Evolutionary conservation across 768 basidiomycete species (phyloP).

Genomic region (Amylocystis lapponica): DNA sequence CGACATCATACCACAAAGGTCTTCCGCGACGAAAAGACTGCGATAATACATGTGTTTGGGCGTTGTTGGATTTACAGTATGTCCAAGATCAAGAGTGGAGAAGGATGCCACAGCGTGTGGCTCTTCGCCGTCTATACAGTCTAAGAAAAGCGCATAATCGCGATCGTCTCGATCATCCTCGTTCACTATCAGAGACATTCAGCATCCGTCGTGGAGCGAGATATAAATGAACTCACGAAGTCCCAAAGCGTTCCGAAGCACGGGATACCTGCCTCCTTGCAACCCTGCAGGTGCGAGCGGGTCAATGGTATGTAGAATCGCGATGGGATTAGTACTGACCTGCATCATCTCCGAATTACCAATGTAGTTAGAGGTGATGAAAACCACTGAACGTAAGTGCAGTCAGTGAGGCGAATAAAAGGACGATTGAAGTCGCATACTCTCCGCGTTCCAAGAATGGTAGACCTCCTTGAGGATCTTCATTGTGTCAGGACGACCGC

Average conservation of each 20-base stretch:
- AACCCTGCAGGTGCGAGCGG: conserved; percentile 7
- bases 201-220: neutral
- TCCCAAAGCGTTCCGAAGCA: conserved; percentile 28
- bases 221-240: conserved; percentile 19
- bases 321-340: conserved; percentile 37
- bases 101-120: too few species aligned
- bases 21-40: too few species aligned
- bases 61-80: too few species aligned
- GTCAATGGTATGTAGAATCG: neutral
- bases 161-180: too few species aligned
- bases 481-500: conserved; percentile 75
- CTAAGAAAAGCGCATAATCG: too few species aligned
- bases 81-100: too few species aligned
- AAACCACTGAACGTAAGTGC: conserved; percentile 40
- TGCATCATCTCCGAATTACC: conserved; percentile 78
- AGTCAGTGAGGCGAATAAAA: neutral
- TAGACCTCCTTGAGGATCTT: conserved; percentile 68
- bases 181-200: neutral
- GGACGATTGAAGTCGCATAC: conserved; percentile 10
- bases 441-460: conserved; percentile 66
- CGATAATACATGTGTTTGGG: too few species aligned
- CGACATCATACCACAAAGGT: too few species aligned
- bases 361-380: conserved; percentile 79
- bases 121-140: too few species aligned
- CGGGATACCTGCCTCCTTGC: conserved; percentile 16